Evolutionary conservation across 352 stramenopile species (phyloP).

Genomic region (Globisporangium sylvaticum): DNA sequence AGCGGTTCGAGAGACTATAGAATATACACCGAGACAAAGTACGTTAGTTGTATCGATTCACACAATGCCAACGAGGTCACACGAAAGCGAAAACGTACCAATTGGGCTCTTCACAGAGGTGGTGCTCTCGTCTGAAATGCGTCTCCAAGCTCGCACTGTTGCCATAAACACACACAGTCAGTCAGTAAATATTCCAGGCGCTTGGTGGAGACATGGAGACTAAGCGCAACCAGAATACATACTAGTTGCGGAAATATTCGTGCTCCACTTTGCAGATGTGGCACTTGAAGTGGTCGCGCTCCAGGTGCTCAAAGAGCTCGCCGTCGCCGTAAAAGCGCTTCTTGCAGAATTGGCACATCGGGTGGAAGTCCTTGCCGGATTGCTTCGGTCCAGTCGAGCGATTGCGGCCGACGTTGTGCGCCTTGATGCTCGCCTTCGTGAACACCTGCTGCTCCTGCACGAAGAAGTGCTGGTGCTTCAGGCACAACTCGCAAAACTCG

Average conservation of each 20-base stretch:
- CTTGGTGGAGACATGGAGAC: background rate
- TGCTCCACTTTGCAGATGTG: conserved; percentile 87
- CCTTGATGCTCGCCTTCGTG: conserved; percentile 60
- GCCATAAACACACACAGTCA: conserved; percentile 3
- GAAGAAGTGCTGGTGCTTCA: conserved; percentile 77
- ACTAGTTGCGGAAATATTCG: conserved; percentile 90
- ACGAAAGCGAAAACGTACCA: conserved; percentile 39
- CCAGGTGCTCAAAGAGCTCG: conserved; percentile 83
- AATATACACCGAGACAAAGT: background rate
- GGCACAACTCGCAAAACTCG: conserved; percentile 77
- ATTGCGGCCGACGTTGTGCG: conserved; percentile 58
- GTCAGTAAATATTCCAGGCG: conserved; percentile 8
- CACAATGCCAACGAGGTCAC: conserved; percentile 9
- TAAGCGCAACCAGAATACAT: conserved; percentile 19
- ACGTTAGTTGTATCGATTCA: background rate
- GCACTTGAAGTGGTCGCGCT: conserved; percentile 89
- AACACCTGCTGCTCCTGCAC: conserved; percentile 80
- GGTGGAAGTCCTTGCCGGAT: conserved; percentile 76
- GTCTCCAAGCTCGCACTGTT: conserved; percentile 72
- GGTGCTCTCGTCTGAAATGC: conserved; percentile 82
- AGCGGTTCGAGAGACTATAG: conserved; percentile 71
- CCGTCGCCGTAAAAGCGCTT: conserved; percentile 83
- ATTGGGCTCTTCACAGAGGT: conserved; percentile 77
- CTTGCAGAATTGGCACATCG: conserved; percentile 88
- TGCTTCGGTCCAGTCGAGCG: conserved; percentile 39